Conservation (phyloP, 2,329 filamentous ascomycete species). For the Aureobasidium namibiae region DNA sequence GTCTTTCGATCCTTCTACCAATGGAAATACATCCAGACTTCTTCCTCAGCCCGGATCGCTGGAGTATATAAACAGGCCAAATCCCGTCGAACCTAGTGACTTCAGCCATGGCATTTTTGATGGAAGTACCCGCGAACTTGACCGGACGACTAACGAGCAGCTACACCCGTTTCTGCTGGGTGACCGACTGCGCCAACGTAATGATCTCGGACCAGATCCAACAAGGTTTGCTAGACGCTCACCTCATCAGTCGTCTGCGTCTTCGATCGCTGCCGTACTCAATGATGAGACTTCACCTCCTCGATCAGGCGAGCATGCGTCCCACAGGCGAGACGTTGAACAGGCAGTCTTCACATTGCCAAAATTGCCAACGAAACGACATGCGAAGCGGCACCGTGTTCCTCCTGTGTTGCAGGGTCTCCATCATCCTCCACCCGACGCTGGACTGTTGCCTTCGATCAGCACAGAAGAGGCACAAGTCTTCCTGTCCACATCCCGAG, state of each 20-base stretch:
- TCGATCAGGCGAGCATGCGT: conserved; percentile 20
- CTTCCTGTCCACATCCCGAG: background rate
- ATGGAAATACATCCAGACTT: background rate
- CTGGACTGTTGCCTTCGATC: conserved; percentile 53
- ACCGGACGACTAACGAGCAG: conserved; percentile 21
- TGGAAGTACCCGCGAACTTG: conserved; percentile 20
- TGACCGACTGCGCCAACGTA: conserved; percentile 4
- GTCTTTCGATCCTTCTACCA: background rate
- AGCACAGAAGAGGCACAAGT: conserved; percentile 34
- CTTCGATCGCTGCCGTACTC: conserved; percentile 29
- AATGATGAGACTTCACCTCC: conserved; percentile 26
- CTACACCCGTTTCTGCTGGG: conserved; percentile 21
- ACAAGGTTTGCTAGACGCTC: background rate
- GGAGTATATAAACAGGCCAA: conserved; percentile 27
- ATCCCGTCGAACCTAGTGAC: conserved; percentile 28
- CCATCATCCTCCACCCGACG: conserved; percentile 56
- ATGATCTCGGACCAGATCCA: background rate
- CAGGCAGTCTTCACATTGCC: conserved; percentile 26
- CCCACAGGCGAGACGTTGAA: conserved; percentile 21
- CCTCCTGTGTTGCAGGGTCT: conserved; percentile 49
- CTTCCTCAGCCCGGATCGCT: conserved; percentile 11
- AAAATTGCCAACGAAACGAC: conserved; percentile 27
- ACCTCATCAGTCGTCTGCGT: conserved; percentile 21
- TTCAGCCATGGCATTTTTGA: conserved; percentile 26
- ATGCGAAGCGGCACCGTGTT: conserved; percentile 28